phyloP scores from a whole-genome alignment of 768 basidiomycete species.

The Dictyophora rubrovolvata region DNA sequence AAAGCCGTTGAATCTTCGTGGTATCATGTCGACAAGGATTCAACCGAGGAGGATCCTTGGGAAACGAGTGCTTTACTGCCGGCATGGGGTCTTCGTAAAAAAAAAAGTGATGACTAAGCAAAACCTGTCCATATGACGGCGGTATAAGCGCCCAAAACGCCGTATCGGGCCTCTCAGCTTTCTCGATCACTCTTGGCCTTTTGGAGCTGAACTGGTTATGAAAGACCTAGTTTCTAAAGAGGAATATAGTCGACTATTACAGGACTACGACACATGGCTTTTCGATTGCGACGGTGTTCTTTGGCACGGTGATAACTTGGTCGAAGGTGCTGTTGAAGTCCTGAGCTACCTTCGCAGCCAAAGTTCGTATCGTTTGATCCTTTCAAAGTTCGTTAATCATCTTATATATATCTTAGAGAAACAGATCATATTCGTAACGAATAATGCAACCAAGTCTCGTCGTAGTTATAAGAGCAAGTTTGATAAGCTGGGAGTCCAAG shows the following conservation, averaged over 20 bases:
- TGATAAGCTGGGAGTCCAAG: constrained; percentile 79
- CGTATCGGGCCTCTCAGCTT: no score
- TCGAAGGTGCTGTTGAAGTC: constrained; percentile 72
- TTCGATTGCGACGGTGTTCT: constrained; percentile 96
- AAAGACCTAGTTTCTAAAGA: constrained; percentile 1
- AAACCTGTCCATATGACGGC: neutral
- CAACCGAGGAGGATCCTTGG: neutral
- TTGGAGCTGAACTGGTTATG: neutral
- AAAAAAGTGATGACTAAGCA: no score
- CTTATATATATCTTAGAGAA: constrained; percentile 43
- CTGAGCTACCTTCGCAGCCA: constrained; percentile 58
- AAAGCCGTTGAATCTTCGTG: neutral
- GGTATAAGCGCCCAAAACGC: neutral
- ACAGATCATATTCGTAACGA: constrained; percentile 86
- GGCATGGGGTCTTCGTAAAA: neutral
- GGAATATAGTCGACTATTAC: constrained; percentile 30
- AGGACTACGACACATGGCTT: constrained; percentile 84
- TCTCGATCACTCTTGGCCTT: neutral
- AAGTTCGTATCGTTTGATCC: constrained; percentile 37
- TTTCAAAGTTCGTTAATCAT: neutral
- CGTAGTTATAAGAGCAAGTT: constrained; percentile 84
- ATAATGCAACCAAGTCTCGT: constrained; percentile 93
- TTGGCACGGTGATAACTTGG: constrained; percentile 74
- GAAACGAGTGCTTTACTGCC: neutral
- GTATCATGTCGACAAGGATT: neutral